phyloP scores from a whole-genome alignment of 176 grass and related monocot genomes.

The Cenchrus fungigraminus region DNA sequence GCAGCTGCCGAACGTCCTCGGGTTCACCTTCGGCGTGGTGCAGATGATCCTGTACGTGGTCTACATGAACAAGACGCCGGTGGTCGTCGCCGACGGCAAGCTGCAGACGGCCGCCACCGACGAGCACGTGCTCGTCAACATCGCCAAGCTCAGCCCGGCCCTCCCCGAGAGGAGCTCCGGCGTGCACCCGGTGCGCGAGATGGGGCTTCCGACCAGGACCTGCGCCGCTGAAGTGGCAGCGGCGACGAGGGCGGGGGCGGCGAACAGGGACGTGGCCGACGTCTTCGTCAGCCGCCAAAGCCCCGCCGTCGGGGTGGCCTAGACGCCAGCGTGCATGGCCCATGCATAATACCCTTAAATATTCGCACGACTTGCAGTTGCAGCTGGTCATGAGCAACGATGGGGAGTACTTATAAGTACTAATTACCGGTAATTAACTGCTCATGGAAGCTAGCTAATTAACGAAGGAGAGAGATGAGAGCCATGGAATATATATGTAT shows the following conservation, averaged over 20 bases:
- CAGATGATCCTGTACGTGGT: slow-evolving; percentile 76
- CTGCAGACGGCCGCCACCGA: neutral
- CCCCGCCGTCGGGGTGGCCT: slow-evolving; percentile 36
- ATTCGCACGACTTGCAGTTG: neutral
- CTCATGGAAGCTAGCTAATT: neutral
- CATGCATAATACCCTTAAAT: neutral
- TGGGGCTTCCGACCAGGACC: slow-evolving; percentile 1
- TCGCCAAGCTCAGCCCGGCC: slow-evolving; percentile 38
- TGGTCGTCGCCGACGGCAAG: slow-evolving; percentile 1
- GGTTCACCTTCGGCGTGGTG: slow-evolving; percentile 65
- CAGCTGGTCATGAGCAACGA: neutral
- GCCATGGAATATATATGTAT: neutral
- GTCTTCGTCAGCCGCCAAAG: neutral
- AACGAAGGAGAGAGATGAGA: slow-evolving; percentile 20
- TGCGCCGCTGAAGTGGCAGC: slow-evolving; percentile 5
- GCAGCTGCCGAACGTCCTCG: slow-evolving; percentile 77
- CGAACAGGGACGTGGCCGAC: slow-evolving; percentile 23
- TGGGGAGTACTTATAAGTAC: neutral
- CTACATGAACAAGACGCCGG: slow-evolving; percentile 58
- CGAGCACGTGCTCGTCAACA: slow-evolving; percentile 42
- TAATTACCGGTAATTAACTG: slow-evolving; percentile 16
- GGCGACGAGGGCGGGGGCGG: neutral
- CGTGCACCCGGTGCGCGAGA: slow-evolving; percentile 34
- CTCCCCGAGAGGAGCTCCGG: slow-evolving; percentile 39
- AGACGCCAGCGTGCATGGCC: neutral